Evolutionary conservation across 2,329 filamentous ascomycete species (phyloP), one percentile per base, ranked within the genome.

Genomic region (Diplodia intermedia): DNA sequence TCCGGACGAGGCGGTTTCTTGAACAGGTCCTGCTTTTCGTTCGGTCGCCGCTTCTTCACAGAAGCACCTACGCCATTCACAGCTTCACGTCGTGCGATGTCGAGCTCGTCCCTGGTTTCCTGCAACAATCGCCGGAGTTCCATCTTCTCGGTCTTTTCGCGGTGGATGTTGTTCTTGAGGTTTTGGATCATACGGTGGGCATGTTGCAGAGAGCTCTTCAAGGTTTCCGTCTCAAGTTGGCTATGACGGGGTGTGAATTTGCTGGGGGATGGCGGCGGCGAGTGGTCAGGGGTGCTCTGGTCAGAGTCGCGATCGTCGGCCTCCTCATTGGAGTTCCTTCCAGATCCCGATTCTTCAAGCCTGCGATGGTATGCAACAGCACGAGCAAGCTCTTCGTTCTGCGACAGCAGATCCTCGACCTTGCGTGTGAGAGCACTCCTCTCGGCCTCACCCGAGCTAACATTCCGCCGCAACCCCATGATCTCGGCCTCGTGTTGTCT

Each of bases 141-240:
- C 33, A 98, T 87, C 84, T 97, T 99, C 79, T 99, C 95, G 0
- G 94, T 97, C 88, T 98, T 99, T 79, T 99, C 95, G 40, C 95
- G 91, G 79, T 99, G 94, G 56, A 98, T 91, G 74, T 94, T 97
- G 78, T 91, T 93, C 80, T 97, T 93, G 73, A 98, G 87, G 74
- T 93, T 97, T 78, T 98, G 94, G 69, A 99, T 97, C 81, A 97
- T 97, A 68, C 94, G 89, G 78, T 98, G 95, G 49, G 95, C 94
- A 78, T 99, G 95, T 72, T 93, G 90, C 33, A 98, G 86, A 31
- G 94, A 97, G 66, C 94, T 96, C 82, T 95, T 96, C 72, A 99
- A 83, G 0, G 95, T 99, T 81, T 99, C 95, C 0, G 93, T 91
- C 79, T 99, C 95, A n/a, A 99, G 86, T 80, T 93, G 90, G 47